Evolutionary conservation across 805 yeast species (phyloP), one percentile per base, ranked within the genome.

Genomic region (Myxozyma melibiosi): DNA sequence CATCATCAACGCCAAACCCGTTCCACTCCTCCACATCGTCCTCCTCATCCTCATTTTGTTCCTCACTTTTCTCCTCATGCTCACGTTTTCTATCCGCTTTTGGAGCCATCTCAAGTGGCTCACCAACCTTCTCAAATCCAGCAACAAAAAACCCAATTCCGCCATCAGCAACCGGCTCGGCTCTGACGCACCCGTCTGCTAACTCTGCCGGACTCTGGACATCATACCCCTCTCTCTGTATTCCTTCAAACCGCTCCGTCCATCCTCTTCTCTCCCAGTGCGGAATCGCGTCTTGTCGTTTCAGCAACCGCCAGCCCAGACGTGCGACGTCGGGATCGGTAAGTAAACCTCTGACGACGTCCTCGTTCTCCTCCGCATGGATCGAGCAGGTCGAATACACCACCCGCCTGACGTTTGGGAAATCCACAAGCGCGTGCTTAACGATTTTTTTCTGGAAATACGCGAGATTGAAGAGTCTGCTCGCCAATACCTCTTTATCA

Each of bases 61-160:
- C 22, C 47, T 33, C 64, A 44, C 62, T 62, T 27, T 39, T 57
- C 18, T 41, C 60, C 14, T 37, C 52, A 39, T 37, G 25, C 18
- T 20, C n/a, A n/a, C 16, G 22, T 30, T 24, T 8, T 34, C 54
- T 40, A 42, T 52, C 37, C 48, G 8, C 37, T 37, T 30, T 34
- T 22, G 22, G 6, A 11, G 33, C 38, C 30, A 24, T 13, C 20
- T 28, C 35, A 28, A 38, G 30, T 22, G 39, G 57, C 24, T 43
- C 45, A 22, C 28, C 54, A 55, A 61, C 68, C 55, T 86, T 78
- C 62, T 88, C 87, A 70, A 94, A 92, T 55, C 94, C 85, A 1
- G 91, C 98, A 0, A 97, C 98, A 73, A 94, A 94, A 70, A 94
- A 94, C 0, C 99, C 99, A 66, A 94, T 94, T n/a, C 99, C 99